Evolutionary conservation across 208 protist genomes (phyloP), one percentile per base, ranked within the genome.

Genomic region (Leishmania gerbilli): DNA sequence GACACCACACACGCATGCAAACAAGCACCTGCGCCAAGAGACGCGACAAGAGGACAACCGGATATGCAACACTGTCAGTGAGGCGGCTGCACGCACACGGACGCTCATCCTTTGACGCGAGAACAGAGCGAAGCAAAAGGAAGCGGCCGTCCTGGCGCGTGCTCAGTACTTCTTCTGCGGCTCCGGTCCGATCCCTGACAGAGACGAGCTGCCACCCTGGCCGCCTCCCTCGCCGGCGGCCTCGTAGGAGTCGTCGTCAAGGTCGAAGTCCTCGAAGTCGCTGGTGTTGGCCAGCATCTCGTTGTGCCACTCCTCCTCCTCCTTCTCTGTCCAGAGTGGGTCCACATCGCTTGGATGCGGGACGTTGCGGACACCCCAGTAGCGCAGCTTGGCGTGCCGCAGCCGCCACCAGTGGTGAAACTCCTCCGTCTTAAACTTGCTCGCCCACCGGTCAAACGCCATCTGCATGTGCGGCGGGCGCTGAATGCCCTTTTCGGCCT

Each of bases 371-470:
- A 97, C 91, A 82, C 95, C 95, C 93, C 95, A 98, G 87, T 86
- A 98, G 24, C 95, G 91, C 86, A 98, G 86, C 86, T 96, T 98
- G 60, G 95, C 93, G 79, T 98, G 95, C 24, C 95, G 92, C 45
- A 97, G 90, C 42, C 92, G 89, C 95, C 95, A 98, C 93, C 95
- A 98, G 84, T 96, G 92, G 77, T 97, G 93, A 81, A 98, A 98
- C 88, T 98, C 93, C 79, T 96, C 92, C 71, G 95, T 98, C 84
- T 98, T 98, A 79, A 96, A 98, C 82, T 97, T 96, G 82, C 90
- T 95, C 13, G 95, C 93, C 93, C 95, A 98, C 17, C 95, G 91
- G 76, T 98, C 95, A 85, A 98, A 98, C 11, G 93, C 93, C 95
- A 98, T 96, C 78, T 98, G 95, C 95, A 98, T 98, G 86, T 98